Conservation (phyloP, 2,329 filamentous ascomycete species). For the Epichloe festucae region DNA sequence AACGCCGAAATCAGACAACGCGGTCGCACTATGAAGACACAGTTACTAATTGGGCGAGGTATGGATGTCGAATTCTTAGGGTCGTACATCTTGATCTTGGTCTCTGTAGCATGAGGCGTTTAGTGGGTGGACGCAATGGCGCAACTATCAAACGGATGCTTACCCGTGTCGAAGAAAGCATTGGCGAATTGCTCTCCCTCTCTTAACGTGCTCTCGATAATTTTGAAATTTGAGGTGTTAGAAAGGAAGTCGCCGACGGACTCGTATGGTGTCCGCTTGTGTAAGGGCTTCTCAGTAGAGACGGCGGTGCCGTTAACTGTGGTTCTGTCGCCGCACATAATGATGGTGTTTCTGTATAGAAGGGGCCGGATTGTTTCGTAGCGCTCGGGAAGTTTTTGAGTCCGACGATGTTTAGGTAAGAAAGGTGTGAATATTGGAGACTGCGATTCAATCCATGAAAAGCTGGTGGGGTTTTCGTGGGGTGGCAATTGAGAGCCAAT, state of each 20-base stretch:
- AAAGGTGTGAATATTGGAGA: not conserved
- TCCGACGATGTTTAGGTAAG: not conserved
- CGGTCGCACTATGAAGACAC: slow-evolving; percentile 4
- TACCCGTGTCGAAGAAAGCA: slow-evolving; percentile 57
- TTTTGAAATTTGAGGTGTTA: slow-evolving; percentile 9
- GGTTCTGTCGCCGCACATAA: slow-evolving; percentile 2
- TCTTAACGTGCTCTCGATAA: slow-evolving; percentile 6
- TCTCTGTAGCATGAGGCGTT: slow-evolving; percentile 12
- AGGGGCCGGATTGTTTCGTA: no score
- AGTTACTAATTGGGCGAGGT: not conserved
- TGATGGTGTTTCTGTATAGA: not conserved
- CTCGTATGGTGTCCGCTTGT: slow-evolving; percentile 5
- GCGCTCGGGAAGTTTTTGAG: no score
- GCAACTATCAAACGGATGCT: not conserved
- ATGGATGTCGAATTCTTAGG: not conserved
- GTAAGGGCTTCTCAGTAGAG: not conserved
- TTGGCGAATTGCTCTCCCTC: slow-evolving; percentile 79
- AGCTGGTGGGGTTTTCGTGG: slow-evolving; percentile 1
- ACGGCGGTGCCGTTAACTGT: not conserved
- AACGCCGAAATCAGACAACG: slow-evolving; percentile 9
- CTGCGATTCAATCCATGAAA: not conserved
- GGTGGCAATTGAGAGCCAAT: not conserved
- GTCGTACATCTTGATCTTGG: slow-evolving; percentile 39
- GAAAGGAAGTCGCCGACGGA: slow-evolving; percentile 9
- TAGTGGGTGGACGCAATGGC: not conserved